Evolutionary conservation across 2,329 filamentous ascomycete genomes (phyloP), one percentile per base, ranked within the genome.

Genomic region (Xylariaceae sp.): DNA sequence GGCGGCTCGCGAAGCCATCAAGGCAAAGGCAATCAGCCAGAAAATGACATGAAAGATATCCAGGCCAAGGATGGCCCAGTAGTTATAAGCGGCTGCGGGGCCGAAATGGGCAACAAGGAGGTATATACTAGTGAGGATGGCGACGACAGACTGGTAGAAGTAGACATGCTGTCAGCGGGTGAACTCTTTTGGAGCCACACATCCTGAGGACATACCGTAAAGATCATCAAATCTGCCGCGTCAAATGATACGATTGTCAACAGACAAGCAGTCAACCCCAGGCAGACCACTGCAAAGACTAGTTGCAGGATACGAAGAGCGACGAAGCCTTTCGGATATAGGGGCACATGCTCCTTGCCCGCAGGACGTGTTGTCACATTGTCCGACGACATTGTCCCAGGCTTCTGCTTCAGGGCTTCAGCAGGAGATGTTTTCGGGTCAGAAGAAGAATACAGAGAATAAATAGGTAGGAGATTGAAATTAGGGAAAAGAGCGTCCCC

Each of bases 11-110:
- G 63, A 50, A 6, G 67, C 67, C 8, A 68, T 52, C 12, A 69
- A 47, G 9, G 62, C 65, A 28, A 71, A 68, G 1, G 65, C 61
- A 36, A 59, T 49, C 24, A 74, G 58, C 74, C 73, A 79, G 55
- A 78, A 70, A 39, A 78, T 43, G 37, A 71, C 53, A 19, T 72
- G 64, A 40, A 71, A 64, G 14, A 71, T 64, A 46, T 78, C 74
- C 26, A 78, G 59, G 15, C 60, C 61, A 3, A 78, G 55, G 6
- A 72, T 61, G 17, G 69, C 69, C 67, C 71, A 76, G 57, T 71
- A 71, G 55, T 77, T 78, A 57, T 70, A 75, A 14, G 63, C 50
- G 2, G 55, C 54, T n/a, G 65, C 61, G 1, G 59, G 52, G 15
- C 59, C 61, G 26, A 59, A 62, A 29, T 65, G 59, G n/a, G 68